phyloP scores from a whole-genome alignment of 78 protist species.

The Thecamonas trahens region DNA sequence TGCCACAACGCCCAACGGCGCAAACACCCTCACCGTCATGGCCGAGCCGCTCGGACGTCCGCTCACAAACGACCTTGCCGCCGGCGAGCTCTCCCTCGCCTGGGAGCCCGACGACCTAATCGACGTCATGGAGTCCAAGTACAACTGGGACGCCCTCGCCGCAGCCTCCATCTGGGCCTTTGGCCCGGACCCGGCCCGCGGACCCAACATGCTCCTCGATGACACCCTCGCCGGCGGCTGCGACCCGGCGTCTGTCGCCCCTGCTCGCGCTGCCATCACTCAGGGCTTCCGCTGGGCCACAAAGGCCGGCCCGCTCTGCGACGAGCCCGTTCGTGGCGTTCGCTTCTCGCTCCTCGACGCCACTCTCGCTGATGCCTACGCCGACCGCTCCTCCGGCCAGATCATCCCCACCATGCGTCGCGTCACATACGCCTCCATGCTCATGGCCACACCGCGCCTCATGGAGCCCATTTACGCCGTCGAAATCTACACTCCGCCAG shows the following conservation, averaged over 20 bases:
- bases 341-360: conserved; percentile 83
- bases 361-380: conserved; percentile 50
- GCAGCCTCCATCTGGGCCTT: conserved; percentile 95
- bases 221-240: conserved; percentile 60
- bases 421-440: conserved; percentile 74
- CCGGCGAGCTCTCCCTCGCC: conserved; percentile 26
- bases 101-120: background rate
- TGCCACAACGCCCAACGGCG: conserved; percentile 73
- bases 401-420: conserved; percentile 89
- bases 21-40: conserved; percentile 88
- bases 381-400: conserved; percentile 76
- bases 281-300: conserved; percentile 97
- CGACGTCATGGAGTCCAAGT: conserved; percentile 68
- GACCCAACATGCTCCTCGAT: conserved; percentile 87
- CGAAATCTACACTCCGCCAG: conserved; percentile 86
- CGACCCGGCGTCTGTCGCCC: conserved; percentile 47
- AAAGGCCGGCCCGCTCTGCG: conserved; percentile 89
- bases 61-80: conserved; percentile 83
- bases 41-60: conserved; percentile 92
- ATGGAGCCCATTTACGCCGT: conserved; percentile 94
- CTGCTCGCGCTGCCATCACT: conserved; percentile 48
- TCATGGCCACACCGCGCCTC: conserved; percentile 87
- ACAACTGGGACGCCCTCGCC: conserved; percentile 93
- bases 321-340: conserved; percentile 78
- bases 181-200: conserved; percentile 70